Percentiles rank a stretch among this genome's conserved stretches.
Conservation (phyloP, 371 early-diverging fungal species). For the Lichtheimia corymbifera region DNA sequence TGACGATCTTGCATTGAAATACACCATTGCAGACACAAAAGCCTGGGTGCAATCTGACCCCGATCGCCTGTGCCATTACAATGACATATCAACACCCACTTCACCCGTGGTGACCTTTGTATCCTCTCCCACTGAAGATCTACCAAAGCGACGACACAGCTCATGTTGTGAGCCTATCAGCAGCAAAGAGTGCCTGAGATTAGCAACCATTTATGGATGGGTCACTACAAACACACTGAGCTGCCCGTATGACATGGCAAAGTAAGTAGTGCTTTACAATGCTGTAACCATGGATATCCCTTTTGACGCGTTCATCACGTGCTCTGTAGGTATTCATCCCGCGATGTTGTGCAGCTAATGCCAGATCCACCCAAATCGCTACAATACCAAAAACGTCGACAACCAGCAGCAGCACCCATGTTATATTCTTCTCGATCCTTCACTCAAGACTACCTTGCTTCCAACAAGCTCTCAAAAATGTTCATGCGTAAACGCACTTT, state of each 20-base stretch:
- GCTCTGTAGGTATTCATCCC: too few species aligned
- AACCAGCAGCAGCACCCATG: neutral
- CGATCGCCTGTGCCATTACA: slow-evolving; percentile 10
- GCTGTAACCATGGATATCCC: too few species aligned
- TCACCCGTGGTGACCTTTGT: slow-evolving; percentile 25
- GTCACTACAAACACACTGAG: slow-evolving; percentile 23
- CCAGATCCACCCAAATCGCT: too few species aligned
- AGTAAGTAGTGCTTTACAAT: too few species aligned
- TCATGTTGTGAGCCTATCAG: slow-evolving; percentile 42
- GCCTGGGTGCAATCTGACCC: neutral
- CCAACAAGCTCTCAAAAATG: slow-evolving; percentile 32
- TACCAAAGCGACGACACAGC: slow-evolving; percentile 44
- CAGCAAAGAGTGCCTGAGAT: slow-evolving; percentile 45
- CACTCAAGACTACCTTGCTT: slow-evolving; percentile 6
- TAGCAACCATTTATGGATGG: slow-evolving; percentile 64
- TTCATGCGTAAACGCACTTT: slow-evolving; percentile 16
- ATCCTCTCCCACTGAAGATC: neutral
- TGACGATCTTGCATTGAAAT: slow-evolving; percentile 27
- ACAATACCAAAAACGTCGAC: neutral
- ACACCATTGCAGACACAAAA: neutral
- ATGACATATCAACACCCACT: slow-evolving; percentile 13
- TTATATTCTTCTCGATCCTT: slow-evolving; percentile 26
- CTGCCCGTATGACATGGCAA: slow-evolving; percentile 1
- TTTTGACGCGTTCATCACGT: too few species aligned
- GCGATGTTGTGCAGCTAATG: too few species aligned